Conservation (phyloP, 2,329 filamentous ascomycete species). For the Epichloe hybrida region DNA sequence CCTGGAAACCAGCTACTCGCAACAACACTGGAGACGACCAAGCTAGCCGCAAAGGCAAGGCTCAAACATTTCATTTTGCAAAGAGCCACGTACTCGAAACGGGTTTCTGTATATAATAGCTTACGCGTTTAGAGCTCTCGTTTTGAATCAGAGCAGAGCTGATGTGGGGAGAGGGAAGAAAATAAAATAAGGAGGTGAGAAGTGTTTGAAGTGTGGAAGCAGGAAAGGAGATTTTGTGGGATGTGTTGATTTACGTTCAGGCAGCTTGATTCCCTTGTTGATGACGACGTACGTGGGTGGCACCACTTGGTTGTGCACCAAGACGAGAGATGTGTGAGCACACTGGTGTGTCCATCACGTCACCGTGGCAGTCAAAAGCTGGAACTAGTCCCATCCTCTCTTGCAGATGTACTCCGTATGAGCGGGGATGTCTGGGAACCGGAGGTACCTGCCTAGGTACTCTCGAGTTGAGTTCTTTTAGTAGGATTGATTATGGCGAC, state of each 20-base stretch:
- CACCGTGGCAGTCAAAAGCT: conserved; percentile 1
- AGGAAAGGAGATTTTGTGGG: background rate
- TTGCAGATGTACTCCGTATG: background rate
- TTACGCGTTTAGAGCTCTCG: background rate
- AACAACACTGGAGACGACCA: conserved; percentile 56
- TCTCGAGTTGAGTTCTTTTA: background rate
- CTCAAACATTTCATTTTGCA: conserved; percentile 66
- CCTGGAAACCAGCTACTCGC: conserved; percentile 69
- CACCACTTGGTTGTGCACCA: background rate
- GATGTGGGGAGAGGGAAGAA: background rate
- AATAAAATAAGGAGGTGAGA: background rate
- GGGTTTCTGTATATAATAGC: background rate
- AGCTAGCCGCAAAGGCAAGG: conserved; percentile 54
- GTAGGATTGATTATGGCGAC: background rate
- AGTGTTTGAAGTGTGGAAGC: background rate
- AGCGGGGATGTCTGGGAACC: background rate
- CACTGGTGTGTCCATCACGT: conserved; percentile 8
- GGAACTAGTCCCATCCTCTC: background rate
- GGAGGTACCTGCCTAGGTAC: background rate
- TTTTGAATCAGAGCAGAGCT: background rate
- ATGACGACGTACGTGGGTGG: conserved; percentile 1
- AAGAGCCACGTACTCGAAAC: background rate
- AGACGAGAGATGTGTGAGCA: background rate
- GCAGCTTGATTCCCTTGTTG: background rate
- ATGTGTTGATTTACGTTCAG: background rate